phyloP scores from a whole-genome alignment of 768 basidiomycete species.

The Phlebiopsis flavidoalba region DNA sequence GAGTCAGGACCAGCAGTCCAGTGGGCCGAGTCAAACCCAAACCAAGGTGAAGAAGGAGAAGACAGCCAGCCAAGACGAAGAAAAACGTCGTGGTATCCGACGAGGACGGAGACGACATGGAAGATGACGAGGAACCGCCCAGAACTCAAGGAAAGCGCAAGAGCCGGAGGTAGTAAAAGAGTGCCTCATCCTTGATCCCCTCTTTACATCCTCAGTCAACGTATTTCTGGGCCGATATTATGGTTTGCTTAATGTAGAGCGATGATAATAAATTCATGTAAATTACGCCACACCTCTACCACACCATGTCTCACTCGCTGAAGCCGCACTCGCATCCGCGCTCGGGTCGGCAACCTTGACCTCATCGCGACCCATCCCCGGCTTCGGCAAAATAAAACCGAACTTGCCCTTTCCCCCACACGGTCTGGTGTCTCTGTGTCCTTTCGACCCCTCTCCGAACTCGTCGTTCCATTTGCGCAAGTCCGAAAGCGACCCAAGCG shows the following conservation, averaged over 20 bases:
- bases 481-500: constrained; percentile 66
- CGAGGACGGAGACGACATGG: constrained; percentile 40
- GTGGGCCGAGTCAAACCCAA: constrained; percentile 19
- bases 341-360: constrained; percentile 35
- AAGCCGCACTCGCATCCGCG: constrained; percentile 2
- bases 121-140: constrained; percentile 27
- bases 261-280: neutral
- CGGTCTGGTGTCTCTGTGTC: constrained; percentile 46
- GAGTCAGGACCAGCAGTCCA: constrained; percentile 15
- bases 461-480: constrained; percentile 90
- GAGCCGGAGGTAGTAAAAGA: constrained; percentile 14
- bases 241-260: constrained; percentile 1
- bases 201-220: neutral
- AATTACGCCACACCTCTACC: neutral
- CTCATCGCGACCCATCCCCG: constrained; percentile 32
- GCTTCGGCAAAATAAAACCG: constrained; percentile 69
- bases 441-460: constrained; percentile 80
- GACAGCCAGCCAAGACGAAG: constrained; percentile 8
- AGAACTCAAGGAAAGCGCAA: constrained; percentile 17
- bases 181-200: neutral
- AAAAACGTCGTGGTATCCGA: constrained; percentile 19
- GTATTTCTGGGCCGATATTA: neutral
- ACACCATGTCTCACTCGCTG: neutral
- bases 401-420: constrained; percentile 88
- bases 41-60: constrained; percentile 8